phyloP scores from a whole-genome alignment of 345 rosid genomes.

The Iberis pinnata region DNA sequence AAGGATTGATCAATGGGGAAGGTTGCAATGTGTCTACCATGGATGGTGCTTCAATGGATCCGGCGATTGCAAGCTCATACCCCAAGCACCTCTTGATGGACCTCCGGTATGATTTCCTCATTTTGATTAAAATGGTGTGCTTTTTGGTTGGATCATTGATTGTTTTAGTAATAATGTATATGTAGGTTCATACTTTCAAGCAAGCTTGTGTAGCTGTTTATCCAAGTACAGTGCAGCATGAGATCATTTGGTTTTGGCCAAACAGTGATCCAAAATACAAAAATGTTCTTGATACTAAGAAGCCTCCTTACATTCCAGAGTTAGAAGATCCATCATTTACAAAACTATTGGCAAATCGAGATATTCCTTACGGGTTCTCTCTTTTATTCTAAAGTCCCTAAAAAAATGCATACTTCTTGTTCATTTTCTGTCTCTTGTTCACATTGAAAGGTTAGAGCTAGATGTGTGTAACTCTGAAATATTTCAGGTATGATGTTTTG shows the following conservation, averaged over 20 bases:
- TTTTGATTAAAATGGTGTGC: too few species aligned
- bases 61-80: constrained; percentile 71
- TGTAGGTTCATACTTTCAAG: constrained; percentile 61
- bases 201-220: constrained; percentile 73
- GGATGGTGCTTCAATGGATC: constrained; percentile 89
- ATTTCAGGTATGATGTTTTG: constrained; percentile 70
- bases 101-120: constrained; percentile 76
- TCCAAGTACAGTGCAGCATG: constrained; percentile 67
- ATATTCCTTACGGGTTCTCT: constrained; percentile 67
- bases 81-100: constrained; percentile 71
- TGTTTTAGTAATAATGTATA: too few species aligned
- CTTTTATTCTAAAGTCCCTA: too few species aligned
- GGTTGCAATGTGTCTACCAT: constrained; percentile 81
- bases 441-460: too few species aligned
- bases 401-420: neutral
- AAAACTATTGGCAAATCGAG: constrained; percentile 51
- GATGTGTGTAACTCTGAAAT: constrained; percentile 6
- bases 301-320: constrained; percentile 72
- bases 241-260: constrained; percentile 93
- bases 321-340: constrained; percentile 77
- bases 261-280: constrained; percentile 61
- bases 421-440: neutral
- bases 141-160: too few species aligned
- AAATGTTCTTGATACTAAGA: constrained; percentile 47
- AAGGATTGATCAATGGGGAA: constrained; percentile 70